Evolutionary conservation across 805 yeast genomes (phyloP), one percentile per base, ranked within the genome.

Genomic region (Yamadazyma scolyti): DNA sequence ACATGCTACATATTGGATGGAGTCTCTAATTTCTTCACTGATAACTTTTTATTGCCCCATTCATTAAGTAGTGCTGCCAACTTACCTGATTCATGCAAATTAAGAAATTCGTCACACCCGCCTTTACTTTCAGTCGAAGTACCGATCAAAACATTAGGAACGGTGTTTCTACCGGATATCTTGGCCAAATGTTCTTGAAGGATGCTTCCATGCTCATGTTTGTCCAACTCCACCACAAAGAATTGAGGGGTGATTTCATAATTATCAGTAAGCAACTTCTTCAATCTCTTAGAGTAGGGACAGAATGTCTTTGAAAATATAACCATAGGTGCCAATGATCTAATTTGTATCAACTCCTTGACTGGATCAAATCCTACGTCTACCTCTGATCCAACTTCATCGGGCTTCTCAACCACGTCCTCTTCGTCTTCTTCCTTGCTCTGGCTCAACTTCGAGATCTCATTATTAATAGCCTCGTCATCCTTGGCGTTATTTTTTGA

Each of bases 121-220:
- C 98, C 98, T 43, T 83, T 71, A 28, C 90, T 79, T 30, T 51
- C 50, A 23, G 42, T 46, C 16, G 71, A 54, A 6, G 83, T 82
- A 34, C 79, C 82, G 32, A 90, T 73, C 32, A 86, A 67, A 13
- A 93, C 73, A 52, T 93, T 93, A 16, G 98, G 98, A 9, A 93
- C 98, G 0, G 97, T 90, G 17, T 61, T 61, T 45, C 96, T 77
- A 5, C 93, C 94, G 4, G 95, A 77, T 34, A 71, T 56, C 30
- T 69, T 64, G 11, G 70, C 81, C 31, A 93, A 68, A 55, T 82
- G 81, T 11, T 65, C 73, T 58, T 89, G 97, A 38, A 93, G 68
- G 39, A 73, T 82, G 3, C 61, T 54, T 2, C 97, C 97, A 52
- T 86, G 71, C 29, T 71, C 67, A 54, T 87, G 95, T 47, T 68